Percentiles rank a stretch among this genome's conserved stretches.
Conservation (phyloP, 2,329 filamentous ascomycete species). For the Pyrenophora graminea region DNA sequence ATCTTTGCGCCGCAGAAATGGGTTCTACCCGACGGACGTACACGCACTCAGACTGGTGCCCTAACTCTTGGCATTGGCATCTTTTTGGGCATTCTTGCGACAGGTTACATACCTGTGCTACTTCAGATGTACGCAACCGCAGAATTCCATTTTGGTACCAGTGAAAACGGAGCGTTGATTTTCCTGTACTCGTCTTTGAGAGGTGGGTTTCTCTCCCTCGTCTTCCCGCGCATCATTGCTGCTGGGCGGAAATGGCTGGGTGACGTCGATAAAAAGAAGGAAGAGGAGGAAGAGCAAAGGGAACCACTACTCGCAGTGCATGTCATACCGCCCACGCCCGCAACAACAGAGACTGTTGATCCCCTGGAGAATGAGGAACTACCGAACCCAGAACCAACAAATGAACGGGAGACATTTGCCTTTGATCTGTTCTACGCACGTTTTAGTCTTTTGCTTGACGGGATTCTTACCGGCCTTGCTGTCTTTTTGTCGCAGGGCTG, state of each 20-base stretch:
- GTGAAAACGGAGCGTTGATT: constrained; percentile 53
- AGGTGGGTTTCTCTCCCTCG: constrained; percentile 51
- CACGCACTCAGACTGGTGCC: constrained; percentile 63
- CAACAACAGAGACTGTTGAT: constrained; percentile 51
- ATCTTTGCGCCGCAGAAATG: constrained; percentile 65
- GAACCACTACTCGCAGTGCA: constrained; percentile 27
- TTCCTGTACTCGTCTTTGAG: constrained; percentile 52
- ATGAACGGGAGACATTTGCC: constrained; percentile 55
- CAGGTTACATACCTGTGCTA: constrained; percentile 67
- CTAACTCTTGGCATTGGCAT: constrained; percentile 68
- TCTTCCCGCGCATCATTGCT: constrained; percentile 52
- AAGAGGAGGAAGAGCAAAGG: constrained; percentile 7
- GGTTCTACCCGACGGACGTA: constrained; percentile 55
- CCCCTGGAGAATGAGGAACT: constrained; percentile 57
- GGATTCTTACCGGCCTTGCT: constrained; percentile 64
- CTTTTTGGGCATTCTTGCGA: constrained; percentile 70
- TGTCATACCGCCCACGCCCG: constrained; percentile 28
- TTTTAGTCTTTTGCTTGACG: constrained; percentile 68
- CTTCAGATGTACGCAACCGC: constrained; percentile 56
- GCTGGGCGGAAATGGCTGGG: constrained; percentile 47
- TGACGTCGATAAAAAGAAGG: constrained; percentile 26
- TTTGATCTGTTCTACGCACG: constrained; percentile 72
- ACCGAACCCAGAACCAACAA: constrained; percentile 35
- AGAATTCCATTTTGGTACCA: constrained; percentile 51
- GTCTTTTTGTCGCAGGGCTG: constrained; percentile 66